Evolutionary conservation across 352 stramenopile species (phyloP).

Genomic region (Phytophthora tubulina): DNA sequence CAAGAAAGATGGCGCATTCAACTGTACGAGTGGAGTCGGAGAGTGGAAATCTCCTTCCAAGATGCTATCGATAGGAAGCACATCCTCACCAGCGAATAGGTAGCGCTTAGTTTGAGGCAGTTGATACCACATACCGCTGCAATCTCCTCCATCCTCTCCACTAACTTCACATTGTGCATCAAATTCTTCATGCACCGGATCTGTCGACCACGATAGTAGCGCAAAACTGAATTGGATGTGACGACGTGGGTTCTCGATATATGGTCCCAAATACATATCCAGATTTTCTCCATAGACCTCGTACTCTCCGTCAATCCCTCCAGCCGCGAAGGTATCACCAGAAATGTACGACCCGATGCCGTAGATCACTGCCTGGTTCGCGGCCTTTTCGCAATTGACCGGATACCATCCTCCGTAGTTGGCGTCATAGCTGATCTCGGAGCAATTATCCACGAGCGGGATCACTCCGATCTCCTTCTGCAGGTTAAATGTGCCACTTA

Average conservation of each 20-base stretch:
- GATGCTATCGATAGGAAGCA: slow-evolving; percentile 37
- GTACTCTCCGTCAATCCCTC: slow-evolving; percentile 25
- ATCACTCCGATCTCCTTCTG: slow-evolving; percentile 51
- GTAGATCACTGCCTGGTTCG: slow-evolving; percentile 48
- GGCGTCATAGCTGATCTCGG: slow-evolving; percentile 47
- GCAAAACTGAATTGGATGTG: slow-evolving; percentile 58
- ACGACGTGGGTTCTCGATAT: slow-evolving; percentile 45
- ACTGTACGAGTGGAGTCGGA: slow-evolving; percentile 54
- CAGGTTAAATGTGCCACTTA: slow-evolving; percentile 40
- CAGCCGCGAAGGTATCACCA: slow-evolving; percentile 44
- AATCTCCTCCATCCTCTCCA: slow-evolving; percentile 30
- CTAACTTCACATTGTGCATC: slow-evolving; percentile 46
- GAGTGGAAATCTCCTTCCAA: slow-evolving; percentile 45
- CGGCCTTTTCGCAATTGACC: slow-evolving; percentile 33
- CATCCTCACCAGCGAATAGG: slow-evolving; percentile 49
- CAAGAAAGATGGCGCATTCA: slow-evolving; percentile 45
- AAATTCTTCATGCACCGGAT: slow-evolving; percentile 44
- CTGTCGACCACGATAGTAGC: slow-evolving; percentile 46
- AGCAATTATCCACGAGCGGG: slow-evolving; percentile 41
- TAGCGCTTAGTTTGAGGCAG: slow-evolving; percentile 55
- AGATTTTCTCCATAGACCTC: slow-evolving; percentile 17
- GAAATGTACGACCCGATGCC: slow-evolving; percentile 59
- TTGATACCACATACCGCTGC: slow-evolving; percentile 52
- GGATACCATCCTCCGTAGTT: slow-evolving; percentile 56
- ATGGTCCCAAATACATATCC: slow-evolving; percentile 37